These are phyloP conservation scores for Chaetomium strumarium DNA, from an alignment of 2,329 filamentous ascomycete genomes.

Conservation along the genomic window DNA sequence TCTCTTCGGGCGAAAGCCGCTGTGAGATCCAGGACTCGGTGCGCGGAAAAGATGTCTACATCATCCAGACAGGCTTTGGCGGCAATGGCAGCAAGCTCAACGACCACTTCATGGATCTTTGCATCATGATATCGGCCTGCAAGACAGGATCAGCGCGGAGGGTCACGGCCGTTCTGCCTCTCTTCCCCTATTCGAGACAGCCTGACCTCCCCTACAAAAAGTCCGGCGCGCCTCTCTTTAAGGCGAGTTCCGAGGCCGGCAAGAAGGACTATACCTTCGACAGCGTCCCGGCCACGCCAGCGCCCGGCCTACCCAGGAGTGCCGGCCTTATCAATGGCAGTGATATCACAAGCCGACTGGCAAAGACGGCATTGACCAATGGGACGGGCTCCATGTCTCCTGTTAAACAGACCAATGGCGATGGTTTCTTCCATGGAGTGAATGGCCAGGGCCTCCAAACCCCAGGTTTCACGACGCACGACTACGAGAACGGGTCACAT, in stretches of 20 bases:
- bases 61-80: slow-evolving; percentile 73
- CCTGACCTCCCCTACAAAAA: slow-evolving; percentile 98
- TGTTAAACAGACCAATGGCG: slow-evolving; percentile 16
- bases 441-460: slow-evolving; percentile 8
- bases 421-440: slow-evolving; percentile 7
- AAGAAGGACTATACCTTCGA: slow-evolving; percentile 78
- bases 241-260: slow-evolving; percentile 47
- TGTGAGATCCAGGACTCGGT: slow-evolving; percentile 96
- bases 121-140: slow-evolving; percentile 98
- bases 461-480: slow-evolving; percentile 53
- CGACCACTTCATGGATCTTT: slow-evolving; percentile 91
- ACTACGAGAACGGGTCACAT: slow-evolving; percentile 54
- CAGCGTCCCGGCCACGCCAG: slow-evolving; percentile 81
- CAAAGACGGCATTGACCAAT: slow-evolving; percentile 56
- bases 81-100: slow-evolving; percentile 74
- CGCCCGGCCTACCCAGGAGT: slow-evolving; percentile 63
- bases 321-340: slow-evolving; percentile 60
- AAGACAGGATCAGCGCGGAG: slow-evolving; percentile 76
- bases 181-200: slow-evolving; percentile 96
- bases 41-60: slow-evolving; percentile 97
- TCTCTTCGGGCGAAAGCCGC: slow-evolving; percentile 87
- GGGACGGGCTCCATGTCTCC: slow-evolving; percentile 35
- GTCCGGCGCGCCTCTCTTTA: slow-evolving; percentile 78
- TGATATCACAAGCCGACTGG: slow-evolving; percentile 69
- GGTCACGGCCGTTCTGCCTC: slow-evolving; percentile 87